Evolutionary conservation across 2,329 filamentous ascomycete species (phyloP), one percentile per base, ranked within the genome.

Genomic region (Alternaria arbusti): DNA sequence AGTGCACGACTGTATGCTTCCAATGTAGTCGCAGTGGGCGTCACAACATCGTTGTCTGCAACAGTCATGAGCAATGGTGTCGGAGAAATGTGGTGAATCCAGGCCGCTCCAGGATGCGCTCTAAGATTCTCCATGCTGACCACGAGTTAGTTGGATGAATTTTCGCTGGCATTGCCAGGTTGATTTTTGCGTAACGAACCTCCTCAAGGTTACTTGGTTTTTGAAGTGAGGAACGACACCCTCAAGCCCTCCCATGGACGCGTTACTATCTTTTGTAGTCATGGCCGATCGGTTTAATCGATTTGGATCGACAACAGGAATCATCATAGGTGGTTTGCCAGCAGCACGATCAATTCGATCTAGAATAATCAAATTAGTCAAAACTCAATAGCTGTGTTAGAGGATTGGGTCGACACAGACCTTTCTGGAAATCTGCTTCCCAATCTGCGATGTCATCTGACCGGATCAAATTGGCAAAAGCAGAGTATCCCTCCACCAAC

Each of bases 21-120:
- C 26, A 57, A 17, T 13, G 55, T 36, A 23, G 30, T 49, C 11
- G 25, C 44, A 13, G 28, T 50, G 4, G 55, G 55, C 25, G 55
- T 50, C 26, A 49, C 25, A 22, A 57, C 28, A 20, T 57, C 55
- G 23, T 49, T 43, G 12, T 50, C 44, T 9, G 55, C 55, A 25
- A 57, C 26, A 43, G 55, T 36, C 23, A 57, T 20, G 17, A 57
- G 45, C 8, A 57, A 25, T 10, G 55, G 55, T 13, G 55, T 57
- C n/a, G 55, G 55, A 15, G 55, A 57, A 22, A 57, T 57, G 28
- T 50, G 55, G 32, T 36, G 32, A 36, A 57, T 57, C 43, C 44
- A 57, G 12, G 44, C 30, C 17, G 52, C 30, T 13, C 52, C 30
- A 43, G 30, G 32, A 36, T 36, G 32, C 32, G 32, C 32, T 36